Conservation (phyloP, 106 monocot species). For the Platanthera zijinensis region DNA sequence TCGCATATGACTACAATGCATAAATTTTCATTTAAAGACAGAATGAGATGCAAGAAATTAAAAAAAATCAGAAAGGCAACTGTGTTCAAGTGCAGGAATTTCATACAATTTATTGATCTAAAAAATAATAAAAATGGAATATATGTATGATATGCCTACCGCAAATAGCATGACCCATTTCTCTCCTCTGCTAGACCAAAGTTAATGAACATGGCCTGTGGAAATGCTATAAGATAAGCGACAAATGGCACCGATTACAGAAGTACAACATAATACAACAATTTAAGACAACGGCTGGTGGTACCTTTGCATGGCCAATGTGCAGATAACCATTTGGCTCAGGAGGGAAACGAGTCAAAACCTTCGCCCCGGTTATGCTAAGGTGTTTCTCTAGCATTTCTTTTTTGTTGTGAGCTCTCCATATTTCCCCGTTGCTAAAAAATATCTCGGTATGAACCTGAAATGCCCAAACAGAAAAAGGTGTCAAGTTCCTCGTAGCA, state of each 20-base stretch:
- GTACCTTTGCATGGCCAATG: constrained; percentile 99
- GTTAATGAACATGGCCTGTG: constrained; percentile 89
- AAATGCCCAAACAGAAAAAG: neutral
- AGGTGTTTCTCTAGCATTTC: constrained; percentile 77
- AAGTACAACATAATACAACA: neutral
- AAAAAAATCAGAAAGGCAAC: neutral
- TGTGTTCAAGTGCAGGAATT: neutral
- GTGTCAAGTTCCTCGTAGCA: neutral
- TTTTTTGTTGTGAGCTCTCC: constrained; percentile 78
- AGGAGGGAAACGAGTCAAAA: constrained; percentile 89
- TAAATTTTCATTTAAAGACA: neutral
- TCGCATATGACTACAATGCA: neutral
- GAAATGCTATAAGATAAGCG: constrained; percentile 13
- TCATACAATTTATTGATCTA: neutral
- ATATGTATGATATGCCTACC: constrained; percentile 31
- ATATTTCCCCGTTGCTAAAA: constrained; percentile 75
- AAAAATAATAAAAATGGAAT: neutral
- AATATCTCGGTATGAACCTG: constrained; percentile 98
- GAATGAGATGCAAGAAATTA: neutral
- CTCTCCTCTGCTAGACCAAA: constrained; percentile 88
- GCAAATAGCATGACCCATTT: constrained; percentile 72
- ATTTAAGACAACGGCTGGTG: neutral
- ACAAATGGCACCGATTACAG: neutral
- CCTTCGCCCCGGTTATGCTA: constrained; percentile 64
- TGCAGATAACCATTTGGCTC: constrained; percentile 98